Base-by-base conservation (phyloP, 2,329 filamentous ascomycete species). In the Ophiocordyceps robertsii region DNA sequence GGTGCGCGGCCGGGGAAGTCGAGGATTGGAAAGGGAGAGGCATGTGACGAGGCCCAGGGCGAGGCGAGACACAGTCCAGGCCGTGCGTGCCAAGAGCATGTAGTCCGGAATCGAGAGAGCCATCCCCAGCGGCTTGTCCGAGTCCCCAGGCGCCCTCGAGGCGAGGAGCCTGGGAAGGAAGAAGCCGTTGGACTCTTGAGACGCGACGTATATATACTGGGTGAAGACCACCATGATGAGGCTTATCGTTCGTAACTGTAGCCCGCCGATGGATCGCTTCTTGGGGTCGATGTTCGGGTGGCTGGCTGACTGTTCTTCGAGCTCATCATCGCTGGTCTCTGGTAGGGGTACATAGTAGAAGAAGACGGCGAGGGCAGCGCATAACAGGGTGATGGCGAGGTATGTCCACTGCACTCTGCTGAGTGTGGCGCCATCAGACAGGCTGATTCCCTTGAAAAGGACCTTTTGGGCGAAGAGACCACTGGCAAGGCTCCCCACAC, bases 391-490 rank as follows among this genome's bases (percentile, higher is more conserved):
- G 46, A 90, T 82, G 43, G 80, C 82, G n/a, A 92, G 72, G 51
- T 92, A 92, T 0, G 84, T 84, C 82, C 82, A 93, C 59, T 92
- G 86, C 2, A 90, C 82, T 46, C 82, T 78, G 47, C 84, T 72
- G 3, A 92, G 69, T 1, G 73, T 73, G 27, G 68, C 57, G 30
- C 54, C 60, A 35, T 51, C 53, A 12, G 40, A 51, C 17, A 47
- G 44, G 11, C 49, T 49, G 14, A 84, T 70, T 12, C 70, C 65
- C 29, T 68, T 70, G 62, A 90, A 90, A 55, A 90, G 84, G 16
- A 83, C 80, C 45, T 77, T 80, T 35, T 84, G 75, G 6, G 84
- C 84, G 11, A 92, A 66, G 0, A 89, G 63, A 1, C 81, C 80
- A 38, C 80, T 83, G 21, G 90, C 59, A 9, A 90, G 76, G 17